A percentile compares a stretch with the other conserved stretches of the same genome.
Evolutionary conservation across 2,329 filamentous ascomycete species (phyloP).

Genomic region (Penicillium crustosum): DNA sequence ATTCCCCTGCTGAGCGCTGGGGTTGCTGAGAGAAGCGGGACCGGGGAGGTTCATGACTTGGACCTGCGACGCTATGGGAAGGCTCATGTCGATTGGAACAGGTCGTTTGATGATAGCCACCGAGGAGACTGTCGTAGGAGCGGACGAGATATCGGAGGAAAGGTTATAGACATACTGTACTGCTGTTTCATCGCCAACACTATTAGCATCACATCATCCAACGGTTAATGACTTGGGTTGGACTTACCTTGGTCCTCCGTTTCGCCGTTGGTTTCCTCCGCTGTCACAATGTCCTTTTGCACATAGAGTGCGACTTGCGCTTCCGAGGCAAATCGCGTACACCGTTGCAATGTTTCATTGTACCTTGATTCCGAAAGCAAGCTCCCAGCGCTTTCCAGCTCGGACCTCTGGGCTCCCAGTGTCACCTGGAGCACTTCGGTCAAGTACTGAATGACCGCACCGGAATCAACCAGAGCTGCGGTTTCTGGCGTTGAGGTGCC

Average conservation of each 20-base stretch:
- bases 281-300: conserved; percentile 68
- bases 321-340: conserved; percentile 85
- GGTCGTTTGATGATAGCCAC: conserved; percentile 89
- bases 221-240: background rate
- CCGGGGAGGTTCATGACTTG: conserved; percentile 91
- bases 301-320: conserved; percentile 86
- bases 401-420: conserved; percentile 70
- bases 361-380: conserved; percentile 72
- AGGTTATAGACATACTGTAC: conserved; percentile 71
- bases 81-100: conserved; percentile 77
- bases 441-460: conserved; percentile 69
- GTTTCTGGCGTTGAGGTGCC: conserved; percentile 34
- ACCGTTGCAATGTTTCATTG: conserved; percentile 80
- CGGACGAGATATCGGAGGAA: conserved; percentile 73
- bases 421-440: conserved; percentile 69
- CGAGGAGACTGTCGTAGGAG: conserved; percentile 77
- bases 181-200: conserved; percentile 25
- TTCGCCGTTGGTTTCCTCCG: conserved; percentile 48
- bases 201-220: conserved; percentile 6
- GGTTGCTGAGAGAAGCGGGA: conserved; percentile 66
- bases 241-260: conserved; percentile 44
- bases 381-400: conserved; percentile 79
- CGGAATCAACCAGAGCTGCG: conserved; percentile 59
- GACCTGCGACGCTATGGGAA: conserved; percentile 83
- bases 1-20: conserved; percentile 68